Evolutionary conservation across 352 stramenopile species (phyloP).

Genomic region (Stephanocyclus meneghinianus): DNA sequence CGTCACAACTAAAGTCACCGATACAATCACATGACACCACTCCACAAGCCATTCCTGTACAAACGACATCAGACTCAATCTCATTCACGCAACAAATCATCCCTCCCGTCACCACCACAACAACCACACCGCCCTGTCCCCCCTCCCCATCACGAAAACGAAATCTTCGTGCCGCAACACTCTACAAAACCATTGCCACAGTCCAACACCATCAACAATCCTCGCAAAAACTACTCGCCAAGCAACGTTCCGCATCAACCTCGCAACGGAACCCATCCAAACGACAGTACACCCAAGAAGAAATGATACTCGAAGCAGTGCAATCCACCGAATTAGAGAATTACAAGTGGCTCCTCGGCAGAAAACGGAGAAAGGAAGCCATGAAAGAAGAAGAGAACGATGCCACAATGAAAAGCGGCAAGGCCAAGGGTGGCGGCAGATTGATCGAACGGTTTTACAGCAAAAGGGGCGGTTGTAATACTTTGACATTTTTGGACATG

Average conservation of each 20-base stretch:
- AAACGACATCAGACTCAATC: not conserved
- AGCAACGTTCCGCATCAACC: conserved; percentile 31
- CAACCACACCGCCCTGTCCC: not conserved
- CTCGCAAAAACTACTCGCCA: conserved; percentile 16
- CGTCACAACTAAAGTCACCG: not conserved
- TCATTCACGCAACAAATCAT: not conserved
- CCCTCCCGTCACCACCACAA: not conserved
- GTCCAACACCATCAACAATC: conserved; percentile 1
- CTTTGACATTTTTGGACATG: conserved; percentile 82
- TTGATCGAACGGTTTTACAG: conserved; percentile 58
- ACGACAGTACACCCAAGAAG: conserved; percentile 73
- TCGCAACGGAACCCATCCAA: conserved; percentile 30
- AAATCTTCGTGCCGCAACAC: conserved; percentile 21
- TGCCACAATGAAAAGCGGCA: conserved; percentile 5
- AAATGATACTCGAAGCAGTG: conserved; percentile 80
- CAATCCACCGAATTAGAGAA: conserved; percentile 76
- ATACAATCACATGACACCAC: not conserved
- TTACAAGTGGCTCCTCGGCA: conserved; percentile 68
- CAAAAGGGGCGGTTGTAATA: conserved; percentile 71
- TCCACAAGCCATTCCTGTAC: not conserved
- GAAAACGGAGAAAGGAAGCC: conserved; percentile 66
- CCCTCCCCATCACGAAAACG: conserved; percentile 7
- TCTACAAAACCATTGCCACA: conserved; percentile 24
- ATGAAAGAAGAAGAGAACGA: not conserved
- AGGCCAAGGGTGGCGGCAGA: not conserved